These are phyloP conservation scores for Mortierella sp. DNA, from an alignment of 371 early-diverging fungal genomes.

Conservation along the genomic window DNA sequence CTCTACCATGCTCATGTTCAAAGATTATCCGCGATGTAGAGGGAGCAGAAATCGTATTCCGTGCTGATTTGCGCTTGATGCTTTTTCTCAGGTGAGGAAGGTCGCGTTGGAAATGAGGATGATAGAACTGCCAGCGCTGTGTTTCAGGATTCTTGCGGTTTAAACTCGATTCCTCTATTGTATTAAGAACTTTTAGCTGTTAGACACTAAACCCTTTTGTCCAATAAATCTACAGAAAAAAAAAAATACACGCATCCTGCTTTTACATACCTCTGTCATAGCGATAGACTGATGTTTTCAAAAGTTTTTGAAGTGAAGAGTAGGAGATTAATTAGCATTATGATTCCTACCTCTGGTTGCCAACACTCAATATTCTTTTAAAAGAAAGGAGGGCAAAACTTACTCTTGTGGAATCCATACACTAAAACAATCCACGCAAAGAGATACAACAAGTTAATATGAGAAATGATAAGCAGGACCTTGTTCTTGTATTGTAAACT, in stretches of 20 bases:
- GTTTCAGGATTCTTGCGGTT: conserved; percentile 52
- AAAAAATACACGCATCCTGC: neutral
- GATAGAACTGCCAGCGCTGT: conserved; percentile 54
- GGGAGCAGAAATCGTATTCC: conserved; percentile 37
- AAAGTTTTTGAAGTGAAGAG: neutral
- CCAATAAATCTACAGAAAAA: too few species aligned
- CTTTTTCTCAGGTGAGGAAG: conserved; percentile 40
- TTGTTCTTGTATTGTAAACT: neutral
- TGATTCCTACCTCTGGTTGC: neutral
- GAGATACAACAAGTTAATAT: neutral
- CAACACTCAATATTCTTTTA: neutral
- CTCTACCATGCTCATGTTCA: conserved; percentile 54
- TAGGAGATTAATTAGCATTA: neutral
- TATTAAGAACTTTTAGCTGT: neutral
- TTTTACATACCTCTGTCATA: conserved; percentile 45
- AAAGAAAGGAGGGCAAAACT: neutral
- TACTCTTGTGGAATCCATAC: conserved; percentile 59
- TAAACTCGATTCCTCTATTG: conserved; percentile 48
- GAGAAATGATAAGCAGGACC: neutral
- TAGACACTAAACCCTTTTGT: neutral
- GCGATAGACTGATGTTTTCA: conserved; percentile 32
- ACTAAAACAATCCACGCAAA: conserved; percentile 22
- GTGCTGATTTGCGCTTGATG: conserved; percentile 48
- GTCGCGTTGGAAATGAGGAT: conserved; percentile 51
- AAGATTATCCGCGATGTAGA: conserved; percentile 44